Conservation (phyloP, 345 rosid genomes). For the Conringia planisiliqua region DNA sequence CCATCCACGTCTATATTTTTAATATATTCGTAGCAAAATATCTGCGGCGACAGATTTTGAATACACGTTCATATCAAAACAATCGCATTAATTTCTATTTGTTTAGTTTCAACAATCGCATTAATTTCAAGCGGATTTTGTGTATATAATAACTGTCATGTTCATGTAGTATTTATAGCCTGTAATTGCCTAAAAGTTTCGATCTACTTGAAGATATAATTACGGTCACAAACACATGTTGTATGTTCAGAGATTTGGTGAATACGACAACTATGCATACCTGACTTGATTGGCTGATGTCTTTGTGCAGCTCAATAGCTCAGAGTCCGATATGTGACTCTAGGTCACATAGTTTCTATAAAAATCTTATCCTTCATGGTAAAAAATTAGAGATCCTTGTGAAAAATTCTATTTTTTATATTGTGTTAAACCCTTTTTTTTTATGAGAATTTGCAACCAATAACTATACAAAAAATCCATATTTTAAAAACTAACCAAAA, state of each 20-base stretch:
- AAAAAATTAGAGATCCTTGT: too few relatives aligned
- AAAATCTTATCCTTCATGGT: too few relatives aligned
- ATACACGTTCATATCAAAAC: conserved; percentile 14
- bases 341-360: background rate
- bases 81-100: background rate
- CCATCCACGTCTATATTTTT: conserved; percentile 11
- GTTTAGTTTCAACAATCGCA: too few relatives aligned
- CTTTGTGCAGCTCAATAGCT: background rate
- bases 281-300: background rate
- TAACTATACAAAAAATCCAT: too few relatives aligned
- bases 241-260: background rate
- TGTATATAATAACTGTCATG: background rate
- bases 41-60: conserved; percentile 2
- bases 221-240: background rate
- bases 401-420: background rate
- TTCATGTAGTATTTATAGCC: background rate
- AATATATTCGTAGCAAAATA: conserved; percentile 9
- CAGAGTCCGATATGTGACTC: background rate
- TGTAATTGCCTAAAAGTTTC: background rate
- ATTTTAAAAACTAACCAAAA: too few relatives aligned
- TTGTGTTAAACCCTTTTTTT: too few relatives aligned
- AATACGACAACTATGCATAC: background rate
- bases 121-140: background rate
- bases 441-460: too few relatives aligned
- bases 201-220: background rate